Evolutionary conservation across 2,329 filamentous ascomycete species (phyloP), one percentile per base, ranked within the genome.

Genomic region (Lasiodiplodia citricola): DNA sequence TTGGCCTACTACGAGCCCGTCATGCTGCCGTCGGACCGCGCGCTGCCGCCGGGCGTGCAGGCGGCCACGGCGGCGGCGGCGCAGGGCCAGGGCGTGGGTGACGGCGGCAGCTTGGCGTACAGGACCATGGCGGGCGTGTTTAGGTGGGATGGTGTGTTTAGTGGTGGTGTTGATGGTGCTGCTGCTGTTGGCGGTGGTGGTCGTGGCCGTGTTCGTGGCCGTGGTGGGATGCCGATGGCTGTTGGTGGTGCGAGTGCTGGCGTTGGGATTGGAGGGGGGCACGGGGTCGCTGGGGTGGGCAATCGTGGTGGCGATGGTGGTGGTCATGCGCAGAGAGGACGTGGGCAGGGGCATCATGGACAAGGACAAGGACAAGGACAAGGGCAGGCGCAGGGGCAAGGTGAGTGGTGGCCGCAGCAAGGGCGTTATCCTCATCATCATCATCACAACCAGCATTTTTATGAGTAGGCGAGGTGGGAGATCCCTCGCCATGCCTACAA

Each of bases 1-100:
- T 13, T 44, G 57, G 57, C 57, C 6, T 60, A 60, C 57, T 60
- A 60, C 14, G 57, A 60, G 57, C 57, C 57, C 14, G 54, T 57
- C n/a, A 38, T 37, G 54, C 54, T 38, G 31, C 54, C 28, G 31
- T 8, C 31, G 8, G 31, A 21, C 13, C 44, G 21, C 51, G 54
- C 54, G 54, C 31, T 38, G 37, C 35, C 37, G 56, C 18, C 11
- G 4, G 14, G 23, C 14, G 23, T 31, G 23, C 57, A 60, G 38
- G 31, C 28, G 7, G 54, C 14, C 6, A 51, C 21, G 10, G 51
- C 8, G 23, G 23, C 28, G 1, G 28, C 28, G 21, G 11, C 31
- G 31, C 31, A 35, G 31, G 31, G 31, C 4, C 31, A 35, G 31
- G 31, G 31, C 7, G 31, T 35, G 31, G 31, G 31, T 8, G 31